These are phyloP conservation scores for Acer yangbiense DNA, from an alignment of 345 rosid genomes.

Conservation along the genomic window DNA sequence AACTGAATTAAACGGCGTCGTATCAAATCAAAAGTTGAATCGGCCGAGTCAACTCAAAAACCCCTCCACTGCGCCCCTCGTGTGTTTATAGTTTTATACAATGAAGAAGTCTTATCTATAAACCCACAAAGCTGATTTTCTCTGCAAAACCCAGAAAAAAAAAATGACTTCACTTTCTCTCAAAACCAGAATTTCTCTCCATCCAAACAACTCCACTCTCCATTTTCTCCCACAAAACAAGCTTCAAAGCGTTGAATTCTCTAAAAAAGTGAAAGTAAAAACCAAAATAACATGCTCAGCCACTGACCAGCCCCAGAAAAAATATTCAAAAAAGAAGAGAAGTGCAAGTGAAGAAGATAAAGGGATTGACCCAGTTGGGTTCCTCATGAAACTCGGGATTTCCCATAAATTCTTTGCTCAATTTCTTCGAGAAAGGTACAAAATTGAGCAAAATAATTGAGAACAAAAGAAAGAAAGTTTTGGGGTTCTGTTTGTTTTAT, in stretches of 20 bases:
- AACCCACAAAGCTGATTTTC: slow-evolving; percentile 10
- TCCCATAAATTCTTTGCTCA: slow-evolving; percentile 78
- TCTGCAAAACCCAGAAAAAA: neutral
- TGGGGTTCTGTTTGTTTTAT: neutral
- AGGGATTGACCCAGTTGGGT: slow-evolving; percentile 67
- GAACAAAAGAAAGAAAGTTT: neutral
- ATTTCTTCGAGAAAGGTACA: slow-evolving; percentile 91
- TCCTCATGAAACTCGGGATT: slow-evolving; percentile 66
- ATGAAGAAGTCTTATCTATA: slow-evolving; percentile 24
- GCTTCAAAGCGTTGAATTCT: slow-evolving; percentile 18
- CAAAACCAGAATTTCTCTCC: slow-evolving; percentile 26
- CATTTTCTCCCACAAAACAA: slow-evolving; percentile 22
- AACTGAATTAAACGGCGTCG: no score
- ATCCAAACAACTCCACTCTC: slow-evolving; percentile 21
- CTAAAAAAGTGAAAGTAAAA: slow-evolving; percentile 18
- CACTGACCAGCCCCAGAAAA: slow-evolving; percentile 31
- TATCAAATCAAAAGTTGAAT: no score
- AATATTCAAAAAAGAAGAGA: slow-evolving; percentile 40
- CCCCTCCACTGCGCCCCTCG: neutral
- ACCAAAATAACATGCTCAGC: slow-evolving; percentile 40
- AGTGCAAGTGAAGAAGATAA: slow-evolving; percentile 39
- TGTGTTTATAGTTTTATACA: no score
- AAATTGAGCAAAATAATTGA: neutral
- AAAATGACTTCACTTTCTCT: slow-evolving; percentile 39
- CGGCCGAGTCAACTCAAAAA: neutral